phyloP scores from a whole-genome alignment of 1,139 yeast species.

The Candida labiduridarum region DNA sequence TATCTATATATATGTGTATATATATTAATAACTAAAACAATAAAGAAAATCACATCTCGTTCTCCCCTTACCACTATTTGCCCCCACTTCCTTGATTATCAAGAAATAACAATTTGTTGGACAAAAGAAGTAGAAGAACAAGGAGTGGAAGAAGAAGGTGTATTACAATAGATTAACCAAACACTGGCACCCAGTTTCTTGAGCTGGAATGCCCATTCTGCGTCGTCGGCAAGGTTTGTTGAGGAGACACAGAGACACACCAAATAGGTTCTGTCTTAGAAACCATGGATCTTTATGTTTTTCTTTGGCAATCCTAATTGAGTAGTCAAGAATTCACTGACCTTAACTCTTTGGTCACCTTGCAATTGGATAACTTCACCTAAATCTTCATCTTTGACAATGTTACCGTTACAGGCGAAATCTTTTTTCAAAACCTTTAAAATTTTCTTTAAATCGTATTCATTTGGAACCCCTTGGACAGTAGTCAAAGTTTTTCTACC shows the following conservation, averaged over 20 bases:
- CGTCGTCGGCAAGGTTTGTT: too few species aligned
- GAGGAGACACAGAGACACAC: too few species aligned
- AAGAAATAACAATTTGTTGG: too few species aligned
- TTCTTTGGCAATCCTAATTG: conserved; percentile 92
- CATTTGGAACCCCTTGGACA: conserved; percentile 95
- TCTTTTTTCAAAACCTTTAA: conserved; percentile 94
- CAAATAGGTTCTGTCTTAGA: conserved; percentile 39
- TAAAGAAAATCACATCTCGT: not conserved
- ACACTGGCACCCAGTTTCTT: too few species aligned
- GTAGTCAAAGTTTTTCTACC: conserved; percentile 99
- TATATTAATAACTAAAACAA: not conserved
- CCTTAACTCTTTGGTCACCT: conserved; percentile 98
- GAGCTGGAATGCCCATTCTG: too few species aligned
- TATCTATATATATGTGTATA: not conserved
- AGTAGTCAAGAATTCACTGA: conserved; percentile 86
- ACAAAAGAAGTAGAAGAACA: too few species aligned
- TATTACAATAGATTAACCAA: too few species aligned
- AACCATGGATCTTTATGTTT: conserved; percentile 97
- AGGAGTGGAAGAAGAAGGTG: too few species aligned
- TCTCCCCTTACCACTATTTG: too few species aligned
- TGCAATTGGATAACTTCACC: conserved; percentile 98
- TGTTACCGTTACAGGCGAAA: conserved; percentile 98
- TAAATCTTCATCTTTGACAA: conserved; percentile 92
- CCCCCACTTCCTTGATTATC: too few species aligned
- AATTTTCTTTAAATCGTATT: conserved; percentile 92